Evolutionary conservation across 2,329 filamentous ascomycete species (phyloP), one percentile per base, ranked within the genome.

Genomic region (Coniochaeta sp.): DNA sequence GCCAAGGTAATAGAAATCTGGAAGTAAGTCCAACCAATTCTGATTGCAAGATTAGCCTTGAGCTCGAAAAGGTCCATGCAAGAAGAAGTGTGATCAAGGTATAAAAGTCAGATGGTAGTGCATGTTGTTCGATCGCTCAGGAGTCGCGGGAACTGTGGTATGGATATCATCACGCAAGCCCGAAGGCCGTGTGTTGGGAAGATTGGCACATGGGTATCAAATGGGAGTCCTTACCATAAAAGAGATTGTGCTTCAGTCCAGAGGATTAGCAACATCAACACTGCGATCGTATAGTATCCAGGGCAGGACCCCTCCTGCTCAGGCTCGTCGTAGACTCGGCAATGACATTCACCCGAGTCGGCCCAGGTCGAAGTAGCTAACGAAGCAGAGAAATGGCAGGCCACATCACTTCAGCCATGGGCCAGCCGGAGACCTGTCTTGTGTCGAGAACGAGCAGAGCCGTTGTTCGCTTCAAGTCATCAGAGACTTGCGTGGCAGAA

Each of bases 71-170:
- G 59, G 47, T 62, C 58, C 61, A 56, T 30, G 24, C 17, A n/a
- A 16, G 19, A 32, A n/a, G 57, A 54, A 8, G n/a, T 17, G 57
- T 16, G 12, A 17, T 19, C 28, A n/a, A 56, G 54, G 28, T 55
- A 55, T 17, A 52, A n/a, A 24, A 56, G 62, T 84, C 86, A 89
- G 86, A 89, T 89, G 86, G 86, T 89, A 87, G 85, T 89, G 86
- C 86, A 89, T 89, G 86, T 88, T 79, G 80, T 86, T 84, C 79
- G 69, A 71, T 70, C 81, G 83, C 83, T 86, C 83, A 80, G 79
- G 78, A 65, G 68, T 86, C 81, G 79, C 83, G 80, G 72, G 81
- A 85, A 85, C 81, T 76, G 81, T 84, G 80, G 81, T 77, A 75
- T 72, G 68, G 72, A 65, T 70, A 75, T 85, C 83, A 83, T 86